Evolutionary conservation across 768 basidiomycete species (phyloP), one percentile per base, ranked within the genome.

Genomic region (Ramaria rubella): DNA sequence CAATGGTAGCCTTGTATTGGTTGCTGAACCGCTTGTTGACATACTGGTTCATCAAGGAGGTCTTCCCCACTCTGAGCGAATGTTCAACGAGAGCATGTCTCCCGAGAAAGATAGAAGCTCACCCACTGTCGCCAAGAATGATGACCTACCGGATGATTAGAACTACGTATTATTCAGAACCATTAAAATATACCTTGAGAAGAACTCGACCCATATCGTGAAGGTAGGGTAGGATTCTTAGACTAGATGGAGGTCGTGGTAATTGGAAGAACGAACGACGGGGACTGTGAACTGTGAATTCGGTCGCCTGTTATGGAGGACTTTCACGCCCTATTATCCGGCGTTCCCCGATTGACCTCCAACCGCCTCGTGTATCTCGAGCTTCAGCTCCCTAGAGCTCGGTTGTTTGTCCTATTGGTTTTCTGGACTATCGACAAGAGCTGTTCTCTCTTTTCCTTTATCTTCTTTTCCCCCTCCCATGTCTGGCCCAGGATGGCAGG

Each of bases 41-140:
- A 77, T 96, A 98, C 75, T 99, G 96, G 77, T 97, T 97, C 96
- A 99, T 99, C 65, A 99, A 87, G 27, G 95, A 98, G 40, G 96
- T 98, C 87, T 98, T 98, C 42, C 94, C 95, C 70, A 97, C 95
- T 57, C 94, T 94, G 65, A 36, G 50, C 57, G 44, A 31, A 46
- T 49, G 55, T 6, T 40, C 29, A 48, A 34, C 44, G 29, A 8
- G 49, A 21, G 40, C 15, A 52, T 38, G n/a, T n/a, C n/a, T 27
- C 21, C 14, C 21, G 36, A n/a, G n/a, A 26, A 38, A 11, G 48
- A 15, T 19, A 42, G 30, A 31, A 52, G 79, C 90, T 60, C 68
- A 92, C 90, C 90, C 90, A 73, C 90, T 93, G 80, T 98, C 96
- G 64, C 95, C 95, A 60, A 98, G 86, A 71, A 99, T 98, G 75